These are phyloP conservation scores for Cryoendolithus antarcticus DNA, from an alignment of 2,329 filamentous ascomycete species.

Conservation along the genomic window DNA sequence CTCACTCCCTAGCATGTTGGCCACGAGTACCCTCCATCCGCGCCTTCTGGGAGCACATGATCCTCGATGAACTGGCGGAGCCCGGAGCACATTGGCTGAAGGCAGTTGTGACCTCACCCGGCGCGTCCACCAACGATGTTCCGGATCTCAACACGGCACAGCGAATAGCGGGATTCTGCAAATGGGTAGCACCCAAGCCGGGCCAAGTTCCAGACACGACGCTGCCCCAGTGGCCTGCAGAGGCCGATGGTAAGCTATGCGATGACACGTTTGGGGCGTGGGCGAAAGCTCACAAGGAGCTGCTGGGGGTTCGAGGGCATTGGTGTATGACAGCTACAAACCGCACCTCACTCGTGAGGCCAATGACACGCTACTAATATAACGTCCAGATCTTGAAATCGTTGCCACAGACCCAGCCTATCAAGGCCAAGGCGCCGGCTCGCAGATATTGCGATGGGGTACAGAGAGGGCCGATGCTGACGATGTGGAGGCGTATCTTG, in stretches of 20 bases:
- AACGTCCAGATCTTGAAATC: conserved; percentile 17
- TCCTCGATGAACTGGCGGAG: conserved; percentile 12
- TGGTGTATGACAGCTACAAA: conserved; percentile 14
- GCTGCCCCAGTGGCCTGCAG: conserved; percentile 17
- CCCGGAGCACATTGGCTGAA: conserved; percentile 15
- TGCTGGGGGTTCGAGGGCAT: conserved; percentile 16
- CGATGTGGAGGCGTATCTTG: conserved; percentile 25
- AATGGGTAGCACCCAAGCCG: conserved; percentile 15
- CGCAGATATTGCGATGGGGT: conserved; percentile 26
- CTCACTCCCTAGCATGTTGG: conserved; percentile 18
- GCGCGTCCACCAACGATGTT: conserved; percentile 7
- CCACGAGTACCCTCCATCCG: conserved; percentile 13
- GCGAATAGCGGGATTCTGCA: conserved; percentile 10
- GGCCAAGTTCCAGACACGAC: conserved; percentile 8
- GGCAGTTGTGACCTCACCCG: conserved; percentile 6
- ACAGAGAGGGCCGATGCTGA: conserved; percentile 25
- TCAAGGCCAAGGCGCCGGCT: conserved; percentile 27
- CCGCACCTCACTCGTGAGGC: not conserved
- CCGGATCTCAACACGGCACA: no score
- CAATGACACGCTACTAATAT: not conserved
- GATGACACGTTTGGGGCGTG: conserved; percentile 19
- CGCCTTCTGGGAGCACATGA: conserved; percentile 16
- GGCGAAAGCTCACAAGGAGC: conserved; percentile 11
- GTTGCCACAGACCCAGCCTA: conserved; percentile 25
- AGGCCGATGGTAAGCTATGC: conserved; percentile 11